Conservation (phyloP, 1,139 yeast species). For the Taiozyma onychis region DNA sequence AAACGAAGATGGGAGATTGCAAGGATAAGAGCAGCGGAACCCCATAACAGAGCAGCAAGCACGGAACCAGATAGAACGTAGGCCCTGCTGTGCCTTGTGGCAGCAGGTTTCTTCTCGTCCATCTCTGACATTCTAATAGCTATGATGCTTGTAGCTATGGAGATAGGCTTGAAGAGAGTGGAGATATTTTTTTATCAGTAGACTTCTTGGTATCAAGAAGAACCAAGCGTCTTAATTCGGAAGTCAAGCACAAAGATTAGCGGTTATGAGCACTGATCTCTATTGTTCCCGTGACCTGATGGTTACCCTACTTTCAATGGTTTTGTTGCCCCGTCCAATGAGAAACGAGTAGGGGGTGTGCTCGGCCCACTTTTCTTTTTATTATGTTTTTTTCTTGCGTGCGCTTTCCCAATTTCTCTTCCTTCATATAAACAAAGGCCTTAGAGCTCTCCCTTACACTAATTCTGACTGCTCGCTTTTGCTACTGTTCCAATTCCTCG, state of each 20-base stretch:
- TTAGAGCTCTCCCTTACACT: neutral
- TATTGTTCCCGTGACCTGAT: neutral
- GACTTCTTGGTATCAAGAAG: neutral
- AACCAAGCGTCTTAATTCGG: neutral
- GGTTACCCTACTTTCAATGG: neutral
- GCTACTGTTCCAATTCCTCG: neutral
- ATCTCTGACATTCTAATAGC: neutral
- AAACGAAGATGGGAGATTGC: conserved; percentile 9
- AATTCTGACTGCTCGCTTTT: neutral
- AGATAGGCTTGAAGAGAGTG: neutral
- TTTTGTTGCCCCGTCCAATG: neutral
- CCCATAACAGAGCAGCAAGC: conserved; percentile 14
- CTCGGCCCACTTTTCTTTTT: neutral
- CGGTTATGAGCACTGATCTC: neutral
- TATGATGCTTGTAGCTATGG: neutral
- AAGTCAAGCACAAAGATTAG: neutral
- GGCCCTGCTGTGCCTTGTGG: neutral
- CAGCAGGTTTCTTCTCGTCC: neutral
- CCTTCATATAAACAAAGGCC: conserved; percentile 1
- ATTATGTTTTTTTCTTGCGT: neutral
- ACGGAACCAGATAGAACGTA: conserved; percentile 1
- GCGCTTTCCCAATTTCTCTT: neutral
- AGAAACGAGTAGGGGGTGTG: neutral
- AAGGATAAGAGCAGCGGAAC: conserved; percentile 12
- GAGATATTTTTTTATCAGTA: neutral